Evolutionary conservation across 225 moss, liverwort and hornwort species (phyloP).

Genomic region (Physcomitrellopsis africana): DNA sequence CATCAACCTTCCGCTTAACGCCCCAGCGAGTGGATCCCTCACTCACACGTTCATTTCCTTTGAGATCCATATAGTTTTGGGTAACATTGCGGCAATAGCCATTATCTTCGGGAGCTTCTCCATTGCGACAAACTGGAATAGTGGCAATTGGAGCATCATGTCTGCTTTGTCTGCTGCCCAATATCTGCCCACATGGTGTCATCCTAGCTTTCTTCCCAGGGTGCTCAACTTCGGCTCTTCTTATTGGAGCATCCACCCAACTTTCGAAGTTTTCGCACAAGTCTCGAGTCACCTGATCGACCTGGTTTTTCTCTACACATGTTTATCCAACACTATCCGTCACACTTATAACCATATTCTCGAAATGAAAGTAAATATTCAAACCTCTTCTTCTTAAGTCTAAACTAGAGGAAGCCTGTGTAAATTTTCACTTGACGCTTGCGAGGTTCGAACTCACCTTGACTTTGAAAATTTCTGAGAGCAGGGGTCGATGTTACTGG

Average conservation of each 20-base stretch:
- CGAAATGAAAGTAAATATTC: too few relatives aligned
- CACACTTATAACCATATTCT: too few relatives aligned
- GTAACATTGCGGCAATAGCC: slow-evolving; percentile 16
- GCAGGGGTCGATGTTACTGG: slow-evolving; percentile 12
- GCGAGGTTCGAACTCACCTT: slow-evolving; percentile 19
- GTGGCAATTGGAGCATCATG: slow-evolving; percentile 28
- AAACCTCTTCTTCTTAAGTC: neutral
- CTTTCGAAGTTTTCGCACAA: slow-evolving; percentile 39
- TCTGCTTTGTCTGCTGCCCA: slow-evolving; percentile 25
- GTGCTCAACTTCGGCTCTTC: slow-evolving; percentile 28
- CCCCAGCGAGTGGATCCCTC: slow-evolving; percentile 44
- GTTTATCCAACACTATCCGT: neutral
- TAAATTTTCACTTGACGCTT: neutral
- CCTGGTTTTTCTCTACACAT: slow-evolving; percentile 35
- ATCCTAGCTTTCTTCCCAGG: slow-evolving; percentile 49
- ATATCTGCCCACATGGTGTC: slow-evolving; percentile 32
- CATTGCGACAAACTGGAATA: slow-evolving; percentile 27
- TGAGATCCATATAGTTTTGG: slow-evolving; percentile 32
- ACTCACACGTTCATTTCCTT: slow-evolving; percentile 21
- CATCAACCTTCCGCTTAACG: slow-evolving; percentile 44
- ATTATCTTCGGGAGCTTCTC: slow-evolving; percentile 21
- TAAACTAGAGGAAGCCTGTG: neutral
- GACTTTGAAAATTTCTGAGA: neutral
- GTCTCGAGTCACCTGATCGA: slow-evolving; percentile 36
- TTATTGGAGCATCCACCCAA: slow-evolving; percentile 11